Conservation (phyloP, 2,329 filamentous ascomycete genomes). For the Talaromyces sp. region DNA sequence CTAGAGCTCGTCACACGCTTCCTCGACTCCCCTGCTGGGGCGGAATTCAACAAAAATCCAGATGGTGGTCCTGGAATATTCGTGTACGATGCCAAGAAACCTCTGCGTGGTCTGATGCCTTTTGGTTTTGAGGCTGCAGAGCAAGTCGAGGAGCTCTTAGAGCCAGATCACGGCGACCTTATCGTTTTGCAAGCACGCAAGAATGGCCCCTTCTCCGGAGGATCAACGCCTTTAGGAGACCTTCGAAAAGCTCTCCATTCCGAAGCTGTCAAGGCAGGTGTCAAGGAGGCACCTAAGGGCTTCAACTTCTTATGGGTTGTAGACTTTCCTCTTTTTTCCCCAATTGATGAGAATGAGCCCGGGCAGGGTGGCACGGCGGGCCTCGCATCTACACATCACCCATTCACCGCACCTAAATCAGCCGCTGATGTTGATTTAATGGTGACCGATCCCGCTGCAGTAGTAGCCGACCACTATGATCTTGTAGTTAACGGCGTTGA, state of each 20-base stretch:
- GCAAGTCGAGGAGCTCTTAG: constrained; percentile 51
- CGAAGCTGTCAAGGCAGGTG: constrained; percentile 60
- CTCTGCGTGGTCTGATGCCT: constrained; percentile 71
- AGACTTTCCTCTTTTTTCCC: constrained; percentile 90
- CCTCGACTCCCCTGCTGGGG: constrained; percentile 62
- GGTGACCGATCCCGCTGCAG: constrained; percentile 66
- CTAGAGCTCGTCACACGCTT: constrained; percentile 64
- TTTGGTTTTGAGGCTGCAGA: constrained; percentile 71
- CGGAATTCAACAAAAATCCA: constrained; percentile 62
- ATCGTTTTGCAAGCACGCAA: constrained; percentile 77
- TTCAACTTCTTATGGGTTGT: constrained; percentile 81
- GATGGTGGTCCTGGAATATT: constrained; percentile 79
- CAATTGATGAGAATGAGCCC: constrained; percentile 60
- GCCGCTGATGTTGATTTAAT: constrained; percentile 71
- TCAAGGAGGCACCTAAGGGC: constrained; percentile 50
- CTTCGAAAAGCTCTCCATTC: constrained; percentile 69
- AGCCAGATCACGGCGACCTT: constrained; percentile 69
- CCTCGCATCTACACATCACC: constrained; percentile 86
- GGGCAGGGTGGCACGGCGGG: constrained; percentile 80
- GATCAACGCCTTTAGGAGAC: constrained; percentile 69
- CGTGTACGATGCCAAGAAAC: constrained; percentile 68
- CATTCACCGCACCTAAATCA: constrained; percentile 83
- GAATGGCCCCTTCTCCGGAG: constrained; percentile 63
- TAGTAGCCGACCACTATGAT: constrained; percentile 86
- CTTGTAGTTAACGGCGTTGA: constrained; percentile 94